Conservation (phyloP, 1,284 basidiomycete genomes). For the Sphagnurus paluster region DNA sequence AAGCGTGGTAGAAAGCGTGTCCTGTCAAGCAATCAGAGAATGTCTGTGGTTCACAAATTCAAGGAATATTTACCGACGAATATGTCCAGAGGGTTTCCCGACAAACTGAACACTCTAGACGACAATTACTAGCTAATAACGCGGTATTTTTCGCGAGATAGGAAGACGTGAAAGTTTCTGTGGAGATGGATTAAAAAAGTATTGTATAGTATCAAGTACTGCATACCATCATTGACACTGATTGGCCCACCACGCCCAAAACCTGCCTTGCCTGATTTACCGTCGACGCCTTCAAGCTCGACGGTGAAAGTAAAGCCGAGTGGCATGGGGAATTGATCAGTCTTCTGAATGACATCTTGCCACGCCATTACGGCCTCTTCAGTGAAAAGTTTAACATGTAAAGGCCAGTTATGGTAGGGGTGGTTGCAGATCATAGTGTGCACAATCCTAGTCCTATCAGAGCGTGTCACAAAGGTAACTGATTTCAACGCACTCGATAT, state of each 20-base stretch:
- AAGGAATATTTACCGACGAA: slow-evolving; percentile 38
- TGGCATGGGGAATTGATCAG: slow-evolving; percentile 38
- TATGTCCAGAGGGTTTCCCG: slow-evolving; percentile 39
- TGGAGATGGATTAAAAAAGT: neutral
- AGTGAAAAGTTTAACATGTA: slow-evolving; percentile 71
- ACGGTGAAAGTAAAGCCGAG: slow-evolving; percentile 48
- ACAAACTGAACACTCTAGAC: slow-evolving; percentile 57
- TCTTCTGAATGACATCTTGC: slow-evolving; percentile 33
- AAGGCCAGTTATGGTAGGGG: slow-evolving; percentile 64
- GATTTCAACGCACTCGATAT: slow-evolving; percentile 47
- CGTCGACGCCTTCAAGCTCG: slow-evolving; percentile 76
- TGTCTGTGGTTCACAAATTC: neutral
- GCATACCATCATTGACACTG: slow-evolving; percentile 62
- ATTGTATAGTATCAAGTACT: neutral
- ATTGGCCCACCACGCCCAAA: slow-evolving; percentile 59
- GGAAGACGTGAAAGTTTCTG: slow-evolving; percentile 52
- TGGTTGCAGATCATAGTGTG: slow-evolving; percentile 56
- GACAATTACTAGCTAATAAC: slow-evolving; percentile 34
- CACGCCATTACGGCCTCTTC: slow-evolving; percentile 55
- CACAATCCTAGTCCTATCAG: slow-evolving; percentile 39
- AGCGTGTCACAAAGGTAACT: neutral
- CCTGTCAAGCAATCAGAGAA: slow-evolving; percentile 35
- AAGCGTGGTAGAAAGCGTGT: slow-evolving; percentile 50
- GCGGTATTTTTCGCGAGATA: slow-evolving; percentile 56
- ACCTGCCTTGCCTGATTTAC: slow-evolving; percentile 50